Base-by-base conservation (phyloP, 2,329 filamentous ascomycete genomes). In the Aspergillus cejpii region DNA sequence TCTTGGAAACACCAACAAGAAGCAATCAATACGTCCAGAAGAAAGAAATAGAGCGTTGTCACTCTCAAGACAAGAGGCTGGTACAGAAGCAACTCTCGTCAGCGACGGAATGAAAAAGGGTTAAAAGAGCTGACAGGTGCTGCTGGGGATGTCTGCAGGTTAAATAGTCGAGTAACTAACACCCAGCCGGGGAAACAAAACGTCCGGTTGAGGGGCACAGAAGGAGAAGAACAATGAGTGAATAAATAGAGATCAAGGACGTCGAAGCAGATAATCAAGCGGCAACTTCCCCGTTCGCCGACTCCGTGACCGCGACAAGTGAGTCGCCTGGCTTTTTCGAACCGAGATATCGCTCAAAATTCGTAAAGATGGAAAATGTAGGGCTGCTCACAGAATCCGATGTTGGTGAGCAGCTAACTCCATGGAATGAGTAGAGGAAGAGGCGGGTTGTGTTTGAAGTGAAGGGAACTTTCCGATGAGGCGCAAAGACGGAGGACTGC, bases 271-370 rank as follows among this genome's bases (percentile, higher is more conserved):
- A 17, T 37, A 44, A 31, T 37, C 43, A 39, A 38, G 41, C 49
- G 49, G 42, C 46, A 24, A 17, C 31, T 49, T 40, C 47, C 51
- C 45, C 46, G 47, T 38, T 51, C 41, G 52, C 47, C 52, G 42
- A 54, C 48, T 56, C 50, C 50, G 50, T 44, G 48, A 47, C 41
- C 43, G 47, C 49, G 42, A 52, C 44, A 39, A 39, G 39, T 37
- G 20, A 17, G 19, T 40, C 28, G 17, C 31, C 31, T 34, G 31
- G 14, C 15, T 34, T 34, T 20, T 15, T 8, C 3, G 36, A 34
- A 42, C 19, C 15, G 21, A n/a, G 23, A n/a, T 19, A 14, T 17
- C 31, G 24, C 17, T 12, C 12, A 31, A 37, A 41, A 14, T 15
- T 26, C 28, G 31, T 43, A 34, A 29, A 21, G 34, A 38, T 39